Conservation (phyloP, 331 rosid genomes). For the Ulmus americana region DNA sequence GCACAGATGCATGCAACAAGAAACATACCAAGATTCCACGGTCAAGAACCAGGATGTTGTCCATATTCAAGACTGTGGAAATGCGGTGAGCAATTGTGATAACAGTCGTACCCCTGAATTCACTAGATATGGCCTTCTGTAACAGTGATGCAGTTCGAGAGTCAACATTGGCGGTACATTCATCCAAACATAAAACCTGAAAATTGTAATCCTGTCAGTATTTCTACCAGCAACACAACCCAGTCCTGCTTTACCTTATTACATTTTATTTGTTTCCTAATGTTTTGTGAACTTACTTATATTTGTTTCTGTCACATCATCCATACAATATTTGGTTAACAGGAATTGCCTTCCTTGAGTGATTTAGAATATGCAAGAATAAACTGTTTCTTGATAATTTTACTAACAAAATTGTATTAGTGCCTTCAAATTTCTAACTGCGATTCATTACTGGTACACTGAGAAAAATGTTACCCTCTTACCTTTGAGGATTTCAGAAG, state of each 20-base stretch:
- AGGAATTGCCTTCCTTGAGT: too few relatives aligned
- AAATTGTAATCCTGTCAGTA: slow-evolving; percentile 13
- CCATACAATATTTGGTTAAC: not conserved
- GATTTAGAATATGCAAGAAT: too few relatives aligned
- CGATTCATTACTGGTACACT: not conserved
- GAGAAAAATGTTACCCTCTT: slow-evolving; percentile 2
- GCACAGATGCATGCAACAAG: slow-evolving; percentile 1
- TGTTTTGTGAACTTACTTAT: too few relatives aligned
- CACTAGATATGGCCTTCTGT: slow-evolving; percentile 65
- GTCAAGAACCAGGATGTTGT: slow-evolving; percentile 71
- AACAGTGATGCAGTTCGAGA: slow-evolving; percentile 73
- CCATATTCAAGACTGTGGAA: slow-evolving; percentile 77
- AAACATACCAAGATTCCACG: slow-evolving; percentile 72
- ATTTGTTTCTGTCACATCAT: not conserved
- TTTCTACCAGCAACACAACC: not conserved
- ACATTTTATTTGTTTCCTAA: too few relatives aligned
- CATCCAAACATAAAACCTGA: slow-evolving; percentile 94
- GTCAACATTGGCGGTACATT: slow-evolving; percentile 89
- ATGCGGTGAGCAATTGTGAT: slow-evolving; percentile 93
- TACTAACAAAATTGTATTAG: too few relatives aligned
- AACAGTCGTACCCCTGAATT: slow-evolving; percentile 78
- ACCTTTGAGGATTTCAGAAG: slow-evolving; percentile 84
- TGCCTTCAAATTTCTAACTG: not conserved
- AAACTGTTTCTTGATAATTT: too few relatives aligned
- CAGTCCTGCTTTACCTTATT: not conserved